Base-by-base conservation (phyloP, 192 early-diverging fungal species). In the Glomus cerebriforme region DNA sequence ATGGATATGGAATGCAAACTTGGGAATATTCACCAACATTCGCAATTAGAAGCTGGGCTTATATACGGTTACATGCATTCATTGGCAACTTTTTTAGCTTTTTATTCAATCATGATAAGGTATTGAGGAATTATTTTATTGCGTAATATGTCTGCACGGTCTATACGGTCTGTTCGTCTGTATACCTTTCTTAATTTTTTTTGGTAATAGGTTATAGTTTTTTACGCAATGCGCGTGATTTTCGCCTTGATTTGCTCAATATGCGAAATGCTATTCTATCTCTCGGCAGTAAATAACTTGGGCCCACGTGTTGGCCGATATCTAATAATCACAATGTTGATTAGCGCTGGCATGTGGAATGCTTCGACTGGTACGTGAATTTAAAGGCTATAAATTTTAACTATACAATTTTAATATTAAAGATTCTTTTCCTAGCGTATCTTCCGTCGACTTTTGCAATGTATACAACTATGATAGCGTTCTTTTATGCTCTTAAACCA, bases 11-110 rank as follows among this genome's bases (percentile, higher is more conserved):
- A 71, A 87, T 95, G 65, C 94, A 98, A 83, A 98, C 98, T 12
- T 99, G 98, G 98, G 98, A 99, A 81, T 98, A 98, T 81, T 92
- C 94, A 3, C 94, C 96, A 17, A 80, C 92, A n/a, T 96, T 87
- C 77, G 90, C 93, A 10, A 93, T 99, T 59, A 89, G 97, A 39
- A 96, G 95, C 15, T 99, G 94, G 90, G 88, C 87, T 7, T 98
- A 94, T 82, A 86, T 95, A 29, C 81, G 80, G 3, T 22, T 92
- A 5, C 90, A 96, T 82, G 84, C 90, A 10, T 24, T 80, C 15
- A 32, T 90, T 31, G 86, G 83, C 2, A 79, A 81, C 69, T 31
- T 88, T 35, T 34, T 89, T 45, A 86, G 85, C 22, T 67, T 89
- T 15, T 80, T 86, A 60, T 80, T 85, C 79, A 81, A 78, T 69